Conservation (phyloP, 345 rosid genomes). For the Rubroshorea leprosula region DNA sequence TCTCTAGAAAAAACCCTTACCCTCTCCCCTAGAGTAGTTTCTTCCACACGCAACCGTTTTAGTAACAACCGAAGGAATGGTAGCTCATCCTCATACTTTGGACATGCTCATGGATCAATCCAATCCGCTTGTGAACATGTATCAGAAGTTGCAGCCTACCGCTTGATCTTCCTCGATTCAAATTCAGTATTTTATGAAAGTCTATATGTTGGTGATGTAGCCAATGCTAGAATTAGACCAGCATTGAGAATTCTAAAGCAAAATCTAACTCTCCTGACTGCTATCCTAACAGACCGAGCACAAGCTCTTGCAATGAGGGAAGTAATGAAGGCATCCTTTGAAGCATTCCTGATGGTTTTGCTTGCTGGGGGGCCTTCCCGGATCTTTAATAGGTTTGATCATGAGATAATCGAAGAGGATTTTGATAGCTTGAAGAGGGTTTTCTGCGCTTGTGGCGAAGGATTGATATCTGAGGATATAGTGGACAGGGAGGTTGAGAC, state of each 20-base stretch:
- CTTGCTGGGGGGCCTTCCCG: conserved; percentile 69
- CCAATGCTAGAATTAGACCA: conserved; percentile 50
- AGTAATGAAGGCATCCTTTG: conserved; percentile 76
- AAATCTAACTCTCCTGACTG: conserved; percentile 61
- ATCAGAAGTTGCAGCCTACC: conserved; percentile 85
- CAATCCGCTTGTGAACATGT: conserved; percentile 75
- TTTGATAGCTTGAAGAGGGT: conserved; percentile 58
- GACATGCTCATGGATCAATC: conserved; percentile 43
- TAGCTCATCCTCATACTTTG: conserved; percentile 49
- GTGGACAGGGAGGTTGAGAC: conserved; percentile 66
- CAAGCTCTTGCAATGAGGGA: conserved; percentile 70
- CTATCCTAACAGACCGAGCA: conserved; percentile 64
- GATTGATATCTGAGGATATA: conserved; percentile 55
- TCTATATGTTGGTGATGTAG: conserved; percentile 60
- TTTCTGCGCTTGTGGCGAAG: conserved; percentile 71
- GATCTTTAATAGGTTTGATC: conserved; percentile 53
- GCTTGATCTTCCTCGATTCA: conserved; percentile 75
- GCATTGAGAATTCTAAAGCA: conserved; percentile 66
- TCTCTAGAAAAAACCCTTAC: conserved; percentile 77
- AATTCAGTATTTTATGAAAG: conserved; percentile 60
- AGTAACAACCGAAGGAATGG: conserved; percentile 27
- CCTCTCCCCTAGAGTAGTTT: conserved; percentile 49
- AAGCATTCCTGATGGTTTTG: conserved; percentile 74
- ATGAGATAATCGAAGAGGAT: conserved; percentile 55
- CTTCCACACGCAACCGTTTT: conserved; percentile 34